Evolutionary conservation across 2,329 filamentous ascomycete species (phyloP), one percentile per base, ranked within the genome.

Genomic region (Ophiostoma populinum): DNA sequence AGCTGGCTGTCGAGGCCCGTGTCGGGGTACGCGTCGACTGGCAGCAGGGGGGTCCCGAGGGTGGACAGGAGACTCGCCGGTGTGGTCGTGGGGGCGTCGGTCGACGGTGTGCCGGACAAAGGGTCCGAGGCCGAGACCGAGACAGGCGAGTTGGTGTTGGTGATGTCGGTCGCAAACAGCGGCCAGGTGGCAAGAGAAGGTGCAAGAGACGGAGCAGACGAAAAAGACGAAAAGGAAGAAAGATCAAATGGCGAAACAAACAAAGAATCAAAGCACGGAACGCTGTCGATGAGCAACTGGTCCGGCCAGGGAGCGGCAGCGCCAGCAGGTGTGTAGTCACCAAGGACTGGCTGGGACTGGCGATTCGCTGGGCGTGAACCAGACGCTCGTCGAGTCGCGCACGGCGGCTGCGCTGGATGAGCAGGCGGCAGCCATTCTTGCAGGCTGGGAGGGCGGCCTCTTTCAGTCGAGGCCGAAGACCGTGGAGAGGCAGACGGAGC

Each of bases 361-460:
- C n/a, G n/a, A n/a, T n/a, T 38, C 36, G 26, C 18, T 18, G 12
- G 40, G 39, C 27, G 18, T 32, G 43, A 40, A 42, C 35, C 32
- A 40, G 42, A 34, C 13, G 28, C 9, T 12, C 17, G 7, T 18
- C 10, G 30, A 13, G 32, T 20, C n/a, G 6, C 36, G 40, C 5
- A 18, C 8, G 34, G 34, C 35, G 9, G 8, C 11, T 8, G 40
- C 32, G 6, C 38, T 11, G 18, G 38, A 9, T 21, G 40, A 13
- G 24, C 30, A 24, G 26, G 29, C 30, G 22, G 36, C 22, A n/a
- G n/a, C 43, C 43, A 45, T 45, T 39, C 38, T 44, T 42, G 42
- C 43, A 45, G 43, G 35, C 32, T 44, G 21, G 22, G 13, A 19
- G 13, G 32, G 16, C 33, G 43, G 38, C 43, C 42, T 41, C 42